Base-by-base conservation (phyloP, 257 asterid species). In the Solanum bulbocastanum region DNA sequence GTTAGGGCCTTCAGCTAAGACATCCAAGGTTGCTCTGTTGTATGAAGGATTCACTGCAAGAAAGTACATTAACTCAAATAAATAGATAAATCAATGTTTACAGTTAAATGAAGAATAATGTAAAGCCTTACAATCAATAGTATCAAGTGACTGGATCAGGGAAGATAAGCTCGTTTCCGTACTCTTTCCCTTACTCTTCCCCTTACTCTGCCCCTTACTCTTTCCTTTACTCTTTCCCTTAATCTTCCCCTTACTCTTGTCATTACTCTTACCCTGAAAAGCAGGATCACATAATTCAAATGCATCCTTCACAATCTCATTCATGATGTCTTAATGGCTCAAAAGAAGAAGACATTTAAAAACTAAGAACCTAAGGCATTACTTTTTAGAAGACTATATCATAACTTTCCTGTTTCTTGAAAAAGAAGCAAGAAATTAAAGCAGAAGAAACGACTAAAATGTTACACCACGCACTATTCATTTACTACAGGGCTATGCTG, bases 11-110 rank as follows among this genome's bases (percentile, higher is more conserved):
- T 49, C 58, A 49, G 58, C 58, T 49, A 49, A 49, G 58, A 49
- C 22, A 15, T 49, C 58, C 22, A 49, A 49, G 22, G 58, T 49
- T 49, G 58, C 58, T 49, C 58, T 49, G 92, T 89, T 90, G 92
- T 95, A 93, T 18, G 98, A 87, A 81, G 92, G 88, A 88, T 91
- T 92, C 92, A 93, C 99, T 96, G 74, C 56, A 22, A 91, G 87
- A 60, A 88, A 76, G 49, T 13, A 36, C 49, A 20, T 73, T 73
- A 36, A 25, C 49, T 73, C 40, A 73, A 36, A n/a, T 69, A 52
- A 69, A 6, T 20, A 73, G 25, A 20, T 36, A 37, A 36, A 73
- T 36, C 85, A 42, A 85, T 10, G 79, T 87, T 87, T 90, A 81
- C 25, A 74, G 72, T 65, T 79, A 86, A 36, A 16, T 87, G 8